These are phyloP conservation scores for Cladosporium sphaerospermum DNA, from an alignment of 2,329 filamentous ascomycete genomes.

Conservation along the genomic window DNA sequence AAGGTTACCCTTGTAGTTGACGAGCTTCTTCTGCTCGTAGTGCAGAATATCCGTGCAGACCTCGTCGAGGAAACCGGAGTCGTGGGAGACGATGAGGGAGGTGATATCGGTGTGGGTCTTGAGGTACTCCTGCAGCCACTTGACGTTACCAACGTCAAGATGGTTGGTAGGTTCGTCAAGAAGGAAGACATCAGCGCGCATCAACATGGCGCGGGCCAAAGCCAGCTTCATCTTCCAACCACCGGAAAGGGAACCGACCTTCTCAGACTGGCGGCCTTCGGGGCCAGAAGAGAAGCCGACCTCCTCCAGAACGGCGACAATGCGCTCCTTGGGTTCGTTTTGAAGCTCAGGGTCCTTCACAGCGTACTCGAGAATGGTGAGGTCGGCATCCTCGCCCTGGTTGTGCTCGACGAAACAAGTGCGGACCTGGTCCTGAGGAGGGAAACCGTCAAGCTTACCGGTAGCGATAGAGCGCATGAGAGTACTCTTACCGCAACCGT, in stretches of 20 bases:
- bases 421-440: slow-evolving; percentile 80
- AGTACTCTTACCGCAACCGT: slow-evolving; percentile 98
- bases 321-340: slow-evolving; percentile 70
- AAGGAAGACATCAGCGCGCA: slow-evolving; percentile 90
- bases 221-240: slow-evolving; percentile 99
- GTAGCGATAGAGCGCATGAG: slow-evolving; percentile 94
- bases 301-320: slow-evolving; percentile 75
- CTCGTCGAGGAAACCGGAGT: slow-evolving; percentile 93
- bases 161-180: slow-evolving; percentile 99
- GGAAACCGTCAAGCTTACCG: slow-evolving; percentile 96
- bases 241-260: slow-evolving; percentile 89
- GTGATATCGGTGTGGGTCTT: slow-evolving; percentile 96
- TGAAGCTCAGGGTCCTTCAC: slow-evolving; percentile 82
- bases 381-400: slow-evolving; percentile 93
- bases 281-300: slow-evolving; percentile 91
- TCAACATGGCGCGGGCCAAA: slow-evolving; percentile 90
- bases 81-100: slow-evolving; percentile 95
- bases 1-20: slow-evolving; percentile 76
- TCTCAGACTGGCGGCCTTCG: slow-evolving; percentile 79
- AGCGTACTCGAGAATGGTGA: slow-evolving; percentile 91
- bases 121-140: slow-evolving; percentile 91
- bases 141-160: slow-evolving; percentile 90
- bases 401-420: slow-evolving; percentile 99
- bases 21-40: slow-evolving; percentile 96
- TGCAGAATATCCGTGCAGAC: slow-evolving; percentile 99